phyloP scores from a whole-genome alignment of 2,329 filamentous ascomycete species.

The Simplicillium aogashimaense region DNA sequence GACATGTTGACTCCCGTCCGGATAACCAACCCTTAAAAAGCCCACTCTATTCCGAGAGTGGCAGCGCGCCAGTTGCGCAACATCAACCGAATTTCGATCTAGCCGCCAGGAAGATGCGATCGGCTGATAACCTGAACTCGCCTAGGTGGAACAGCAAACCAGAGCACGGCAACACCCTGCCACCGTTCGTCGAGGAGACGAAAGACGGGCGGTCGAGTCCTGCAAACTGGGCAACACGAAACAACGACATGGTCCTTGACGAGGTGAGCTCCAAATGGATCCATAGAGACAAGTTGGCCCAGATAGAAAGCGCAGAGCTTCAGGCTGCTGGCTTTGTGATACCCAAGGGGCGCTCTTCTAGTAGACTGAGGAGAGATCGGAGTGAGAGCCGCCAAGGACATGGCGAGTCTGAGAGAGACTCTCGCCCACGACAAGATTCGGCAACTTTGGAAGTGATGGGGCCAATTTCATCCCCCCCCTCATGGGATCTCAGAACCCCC shows the following conservation, averaged over 20 bases:
- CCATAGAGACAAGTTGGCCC: constrained; percentile 72
- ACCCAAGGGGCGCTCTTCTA: constrained; percentile 41
- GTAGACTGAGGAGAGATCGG: constrained; percentile 32
- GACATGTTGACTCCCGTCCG: too few relatives aligned
- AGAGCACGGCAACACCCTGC: constrained; percentile 13
- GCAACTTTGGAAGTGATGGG: constrained; percentile 20
- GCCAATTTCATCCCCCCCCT: constrained; percentile 25
- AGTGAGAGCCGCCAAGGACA: constrained; percentile 24
- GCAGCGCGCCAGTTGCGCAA: too few relatives aligned
- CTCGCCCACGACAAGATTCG: constrained; percentile 35
- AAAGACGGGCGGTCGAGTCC: constrained; percentile 10
- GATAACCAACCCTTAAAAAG: background rate
- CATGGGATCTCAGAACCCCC: constrained; percentile 66
- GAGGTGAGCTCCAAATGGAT: constrained; percentile 70
- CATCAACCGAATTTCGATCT: too few relatives aligned
- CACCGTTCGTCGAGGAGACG: constrained; percentile 14
- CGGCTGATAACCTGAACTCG: constrained; percentile 20
- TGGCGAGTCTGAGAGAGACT: background rate
- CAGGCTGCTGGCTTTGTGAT: constrained; percentile 66
- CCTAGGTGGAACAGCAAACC: constrained; percentile 12
- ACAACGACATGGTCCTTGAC: constrained; percentile 19
- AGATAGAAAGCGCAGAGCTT: constrained; percentile 72
- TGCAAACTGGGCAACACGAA: constrained; percentile 14
- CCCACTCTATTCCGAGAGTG: background rate
- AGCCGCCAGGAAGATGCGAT: constrained; percentile 23